These are phyloP conservation scores for Bruguiera sexangula DNA, from an alignment of 345 rosid species.

Conservation along the genomic window DNA sequence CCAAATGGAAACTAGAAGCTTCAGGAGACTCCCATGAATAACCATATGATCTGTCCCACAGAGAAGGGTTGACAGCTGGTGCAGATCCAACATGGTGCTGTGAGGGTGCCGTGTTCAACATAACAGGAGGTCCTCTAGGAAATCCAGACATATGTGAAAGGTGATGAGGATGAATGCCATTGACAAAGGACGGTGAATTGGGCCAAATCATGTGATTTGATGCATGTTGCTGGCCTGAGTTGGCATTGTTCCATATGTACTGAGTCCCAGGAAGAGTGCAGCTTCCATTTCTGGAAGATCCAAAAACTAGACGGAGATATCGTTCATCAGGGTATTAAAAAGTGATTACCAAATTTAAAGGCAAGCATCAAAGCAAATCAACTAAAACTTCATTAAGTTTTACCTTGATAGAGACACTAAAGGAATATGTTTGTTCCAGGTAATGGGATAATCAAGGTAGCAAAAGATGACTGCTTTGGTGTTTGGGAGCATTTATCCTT, in stretches of 20 bases:
- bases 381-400: background rate
- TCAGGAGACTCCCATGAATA: constrained; percentile 75
- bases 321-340: background rate
- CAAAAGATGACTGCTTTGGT: background rate
- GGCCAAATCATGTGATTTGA: constrained; percentile 80
- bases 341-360: background rate
- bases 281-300: constrained; percentile 78
- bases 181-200: constrained; percentile 66
- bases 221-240: constrained; percentile 43
- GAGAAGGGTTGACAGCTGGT: constrained; percentile 27
- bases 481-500: background rate
- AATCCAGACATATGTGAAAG: constrained; percentile 57
- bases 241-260: constrained; percentile 45
- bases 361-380: background rate
- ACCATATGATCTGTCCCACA: constrained; percentile 70
- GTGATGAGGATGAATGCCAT: constrained; percentile 54
- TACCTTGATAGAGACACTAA: too few relatives aligned
- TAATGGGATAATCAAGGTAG: too few relatives aligned
- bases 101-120: constrained; percentile 47
- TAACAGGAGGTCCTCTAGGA: constrained; percentile 60
- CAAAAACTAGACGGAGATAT: constrained; percentile 42
- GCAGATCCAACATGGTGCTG: constrained; percentile 61
- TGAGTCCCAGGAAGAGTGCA: constrained; percentile 56
- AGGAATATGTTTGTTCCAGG: too few relatives aligned
- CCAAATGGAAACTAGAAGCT: constrained; percentile 65